Evolutionary conservation across 768 basidiomycete genomes (phyloP).

Genomic region (Mycena galopus): DNA sequence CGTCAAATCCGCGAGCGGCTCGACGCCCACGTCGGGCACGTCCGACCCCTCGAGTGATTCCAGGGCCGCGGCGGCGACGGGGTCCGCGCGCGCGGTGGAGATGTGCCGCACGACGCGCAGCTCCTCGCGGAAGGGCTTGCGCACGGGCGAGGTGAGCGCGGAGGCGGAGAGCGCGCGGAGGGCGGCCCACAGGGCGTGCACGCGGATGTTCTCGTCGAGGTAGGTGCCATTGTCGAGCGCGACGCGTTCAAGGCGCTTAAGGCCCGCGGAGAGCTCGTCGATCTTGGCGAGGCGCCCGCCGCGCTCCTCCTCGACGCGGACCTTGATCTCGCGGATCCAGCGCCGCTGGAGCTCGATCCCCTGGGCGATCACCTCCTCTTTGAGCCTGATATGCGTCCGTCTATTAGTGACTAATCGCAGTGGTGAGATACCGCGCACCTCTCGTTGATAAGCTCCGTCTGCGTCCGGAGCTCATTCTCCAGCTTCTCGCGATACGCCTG

Average conservation of each 20-base stretch:
- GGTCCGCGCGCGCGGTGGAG: constrained; percentile 78
- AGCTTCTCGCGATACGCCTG: constrained; percentile 89
- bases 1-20: constrained; percentile 90
- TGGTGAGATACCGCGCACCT: too few species aligned
- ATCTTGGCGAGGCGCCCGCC: constrained; percentile 95
- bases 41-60: constrained; percentile 78
- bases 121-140: constrained; percentile 91
- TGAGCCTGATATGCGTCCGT: constrained; percentile 66
- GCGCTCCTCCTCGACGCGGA: constrained; percentile 95
- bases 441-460: constrained; percentile 95
- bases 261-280: constrained; percentile 89
- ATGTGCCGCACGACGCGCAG: constrained; percentile 86
- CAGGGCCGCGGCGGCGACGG: constrained; percentile 73
- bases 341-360: constrained; percentile 97
- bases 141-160: constrained; percentile 73
- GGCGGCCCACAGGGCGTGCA: constrained; percentile 94
- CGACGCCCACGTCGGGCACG: constrained; percentile 84
- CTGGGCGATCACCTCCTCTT: constrained; percentile 95
- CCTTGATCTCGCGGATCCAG: constrained; percentile 97
- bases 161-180: constrained; percentile 81
- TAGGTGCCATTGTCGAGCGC: constrained; percentile 92
- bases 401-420: too few species aligned
- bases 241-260: constrained; percentile 92
- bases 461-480: constrained; percentile 85
- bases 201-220: constrained; percentile 93